Conservation (phyloP, 164 flowering plant genomes). For the Umbilicus rupestris region DNA sequence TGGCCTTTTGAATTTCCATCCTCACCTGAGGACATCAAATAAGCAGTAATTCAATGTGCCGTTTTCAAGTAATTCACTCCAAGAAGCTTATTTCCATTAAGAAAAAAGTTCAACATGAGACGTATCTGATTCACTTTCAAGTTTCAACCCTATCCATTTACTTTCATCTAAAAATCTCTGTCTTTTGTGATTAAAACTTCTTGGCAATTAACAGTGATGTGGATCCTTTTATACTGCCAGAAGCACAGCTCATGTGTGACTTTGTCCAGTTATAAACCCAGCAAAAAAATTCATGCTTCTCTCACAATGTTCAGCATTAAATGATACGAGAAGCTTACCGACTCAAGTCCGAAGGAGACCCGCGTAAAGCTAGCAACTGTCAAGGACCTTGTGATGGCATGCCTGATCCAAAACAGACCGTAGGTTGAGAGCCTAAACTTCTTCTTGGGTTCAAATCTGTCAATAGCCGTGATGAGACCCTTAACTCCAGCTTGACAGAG, state of each 20-base stretch:
- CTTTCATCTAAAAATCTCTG: not conserved
- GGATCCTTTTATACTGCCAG: not conserved
- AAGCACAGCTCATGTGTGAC: too few species aligned
- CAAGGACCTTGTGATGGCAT: slow-evolving; percentile 80
- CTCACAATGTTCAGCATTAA: not conserved
- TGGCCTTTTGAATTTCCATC: slow-evolving; percentile 65
- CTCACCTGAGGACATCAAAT: slow-evolving; percentile 46
- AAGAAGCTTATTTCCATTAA: not conserved
- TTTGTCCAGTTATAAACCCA: too few species aligned
- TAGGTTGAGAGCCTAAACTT: slow-evolving; percentile 76
- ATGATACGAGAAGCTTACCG: slow-evolving; percentile 35
- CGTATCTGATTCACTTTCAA: too few species aligned
- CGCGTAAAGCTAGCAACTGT: slow-evolving; percentile 75
- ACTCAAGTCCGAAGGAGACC: slow-evolving; percentile 85
- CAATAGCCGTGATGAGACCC: slow-evolving; percentile 87
- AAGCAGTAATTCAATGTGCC: not conserved
- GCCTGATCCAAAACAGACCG: slow-evolving; percentile 87
- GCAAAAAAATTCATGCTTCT: not conserved
- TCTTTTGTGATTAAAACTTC: not conserved
- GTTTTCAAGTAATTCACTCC: too few species aligned
- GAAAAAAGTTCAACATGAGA: not conserved
- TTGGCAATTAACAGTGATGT: not conserved
- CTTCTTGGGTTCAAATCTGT: slow-evolving; percentile 84
- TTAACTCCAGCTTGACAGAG: slow-evolving; percentile 93
- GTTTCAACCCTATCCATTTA: too few species aligned